Evolutionary conservation across 768 basidiomycete genomes (phyloP), one percentile per base, ranked within the genome.

Genomic region (Kwoniella dendrophila): DNA sequence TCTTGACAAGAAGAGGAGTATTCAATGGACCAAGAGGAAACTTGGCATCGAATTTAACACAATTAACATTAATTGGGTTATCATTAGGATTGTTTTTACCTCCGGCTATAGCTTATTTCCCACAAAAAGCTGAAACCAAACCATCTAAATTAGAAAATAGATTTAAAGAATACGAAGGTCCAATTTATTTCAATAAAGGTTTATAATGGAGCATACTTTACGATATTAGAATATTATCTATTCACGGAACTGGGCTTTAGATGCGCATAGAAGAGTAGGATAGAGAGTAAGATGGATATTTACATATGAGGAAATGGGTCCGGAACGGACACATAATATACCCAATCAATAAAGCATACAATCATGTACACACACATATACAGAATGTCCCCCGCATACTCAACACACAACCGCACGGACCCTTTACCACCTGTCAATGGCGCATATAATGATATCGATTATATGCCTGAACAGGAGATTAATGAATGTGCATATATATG

Each of bases 141-240:
- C 75, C 78, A 11, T 68, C 74, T 48, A 78, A 78, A 67, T 70
- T 81, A 20, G 81, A 81, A 55, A 57, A 66, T 43, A n/a, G 68
- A 40, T 77, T 74, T 58, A 61, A 66, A 14, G 66, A 74, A 10
- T 59, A 65, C 63, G 54, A 52, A 6, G 70, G 66, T 12, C 67
- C 75, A 61, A 76, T 82, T 5, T 80, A 78, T 69, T 82, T 81
- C 69, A 81, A 81, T 67, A 81, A 81, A 71, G 81, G 81, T 0
- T 53, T 81, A 30, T 81, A 63, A 43, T 24, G n/a, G 4, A 8
- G 20, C 41, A 10, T 43, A 11, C 6, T 20, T 22, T 2, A 7
- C 1, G 16, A 8, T 12, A 29, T 4, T 50, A 26, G 57, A 20
- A 33, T 47, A 29, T 33, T 27, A 16, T 8, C 16, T 11, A 16